Evolutionary conservation across 768 basidiomycete species (phyloP), one percentile per base, ranked within the genome.

Genomic region (Mycena indigotica): DNA sequence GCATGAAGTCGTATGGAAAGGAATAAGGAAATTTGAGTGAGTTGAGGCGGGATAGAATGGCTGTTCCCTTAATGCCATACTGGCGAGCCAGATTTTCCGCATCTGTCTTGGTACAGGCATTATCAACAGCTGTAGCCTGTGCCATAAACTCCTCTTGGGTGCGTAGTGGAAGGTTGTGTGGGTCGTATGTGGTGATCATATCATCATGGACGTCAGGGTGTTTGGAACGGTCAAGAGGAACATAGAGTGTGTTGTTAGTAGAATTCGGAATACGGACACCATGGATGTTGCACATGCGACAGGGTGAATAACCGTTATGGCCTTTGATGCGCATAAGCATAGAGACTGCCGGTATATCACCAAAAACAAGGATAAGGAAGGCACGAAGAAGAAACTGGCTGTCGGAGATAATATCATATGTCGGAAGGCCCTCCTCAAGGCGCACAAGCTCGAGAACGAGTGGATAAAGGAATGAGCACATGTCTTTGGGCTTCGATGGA

Each of bases 1-100:
- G 76, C 69, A 77, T 75, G 64, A 75, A 72, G 49, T 77, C 76
- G 56, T 68, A 70, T 0, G 74, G 75, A 10, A 73, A 68, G 2
- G 67, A 67, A 17, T 38, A 3, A 12, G 75, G 66, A 58, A 73
- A 67, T 6, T 58, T 49, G 23, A 72, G 45, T 0, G 68, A 72
- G 3, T 58, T 50, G 1, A 73, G 65, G 3, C 23, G 4, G 1
- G 46, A 21, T n/a, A 73, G 66, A 0, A 68, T 26, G 3, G 72
- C 51, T n/a, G 61, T 3, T 15, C 63, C 66, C 17, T 68, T 67
- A 50, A 70, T 65, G 12, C 73, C 69, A 19, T 58, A 65, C n/a
- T 29, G 21, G 15, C 45, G 44, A 13, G 53, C 41, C 3, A 25
- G 53, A 16, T 39, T 39, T 35, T 65, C 69, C 2, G 60, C 53